Percentiles rank a stretch among this genome's conserved stretches.
Evolutionary conservation across 2,329 filamentous ascomycete genomes (phyloP).

Genomic region (Cladophialophora yegresii): DNA sequence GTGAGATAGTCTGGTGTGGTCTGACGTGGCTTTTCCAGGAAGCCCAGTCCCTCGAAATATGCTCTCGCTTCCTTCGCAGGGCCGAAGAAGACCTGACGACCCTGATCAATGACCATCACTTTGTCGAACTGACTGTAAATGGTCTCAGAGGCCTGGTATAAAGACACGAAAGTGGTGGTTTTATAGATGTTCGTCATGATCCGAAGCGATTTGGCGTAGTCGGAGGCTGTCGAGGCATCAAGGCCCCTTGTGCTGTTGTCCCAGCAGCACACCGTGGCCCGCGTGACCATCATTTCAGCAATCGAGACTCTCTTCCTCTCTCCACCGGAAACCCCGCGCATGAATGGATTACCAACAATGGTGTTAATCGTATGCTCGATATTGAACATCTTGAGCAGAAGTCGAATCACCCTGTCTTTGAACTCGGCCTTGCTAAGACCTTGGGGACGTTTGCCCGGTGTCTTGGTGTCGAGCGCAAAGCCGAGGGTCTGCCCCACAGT

Average conservation of each 20-base stretch:
- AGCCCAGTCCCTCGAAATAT: conserved; percentile 78
- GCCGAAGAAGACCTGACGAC: conserved; percentile 75
- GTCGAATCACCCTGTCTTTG: conserved; percentile 71
- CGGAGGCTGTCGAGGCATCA: conserved; percentile 67
- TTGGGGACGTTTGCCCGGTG: conserved; percentile 74
- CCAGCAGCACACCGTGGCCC: conserved; percentile 71
- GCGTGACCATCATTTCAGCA: conserved; percentile 77
- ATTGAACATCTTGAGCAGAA: conserved; percentile 87
- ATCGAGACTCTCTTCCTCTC: conserved; percentile 81
- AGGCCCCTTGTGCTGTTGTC: conserved; percentile 72
- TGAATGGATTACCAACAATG: conserved; percentile 77
- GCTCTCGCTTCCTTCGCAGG: conserved; percentile 65
- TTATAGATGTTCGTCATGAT: conserved; percentile 82
- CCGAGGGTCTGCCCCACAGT: conserved; percentile 84
- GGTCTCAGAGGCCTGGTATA: conserved; percentile 83
- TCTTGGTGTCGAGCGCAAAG: conserved; percentile 83
- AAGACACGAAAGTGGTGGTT: conserved; percentile 79
- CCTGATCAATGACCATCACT: conserved; percentile 76
- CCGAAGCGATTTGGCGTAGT: conserved; percentile 69
- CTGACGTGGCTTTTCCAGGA: conserved; percentile 71
- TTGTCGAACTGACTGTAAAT: conserved; percentile 82
- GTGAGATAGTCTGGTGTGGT: conserved; percentile 82
- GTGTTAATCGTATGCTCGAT: conserved; percentile 87
- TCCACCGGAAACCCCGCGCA: conserved; percentile 77
- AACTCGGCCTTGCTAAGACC: conserved; percentile 73